phyloP scores from a whole-genome alignment of 2,329 filamentous ascomycete genomes.

The Orbilia javanica region DNA sequence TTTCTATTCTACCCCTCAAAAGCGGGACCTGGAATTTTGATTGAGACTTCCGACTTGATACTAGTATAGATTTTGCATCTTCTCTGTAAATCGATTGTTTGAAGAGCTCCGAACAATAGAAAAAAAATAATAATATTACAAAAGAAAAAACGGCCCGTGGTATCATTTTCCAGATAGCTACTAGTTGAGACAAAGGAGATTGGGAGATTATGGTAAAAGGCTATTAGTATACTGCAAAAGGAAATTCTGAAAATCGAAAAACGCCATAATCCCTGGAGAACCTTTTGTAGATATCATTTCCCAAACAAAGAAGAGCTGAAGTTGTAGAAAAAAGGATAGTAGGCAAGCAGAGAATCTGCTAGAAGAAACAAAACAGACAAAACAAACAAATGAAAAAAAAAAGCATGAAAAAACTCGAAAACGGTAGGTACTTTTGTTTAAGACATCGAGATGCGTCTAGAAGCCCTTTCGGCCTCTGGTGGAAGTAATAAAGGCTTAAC shows the following conservation, averaged over 20 bases:
- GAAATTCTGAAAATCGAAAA: constrained; percentile 16
- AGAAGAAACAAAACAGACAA: background rate
- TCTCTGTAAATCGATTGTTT: background rate
- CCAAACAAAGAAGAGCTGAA: constrained; percentile 23
- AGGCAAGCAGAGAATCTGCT: background rate
- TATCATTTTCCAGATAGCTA: constrained; percentile 9
- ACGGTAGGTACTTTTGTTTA: constrained; percentile 3
- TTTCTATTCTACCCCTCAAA: background rate
- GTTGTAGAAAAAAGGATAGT: background rate
- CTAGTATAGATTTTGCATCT: constrained; percentile 15
- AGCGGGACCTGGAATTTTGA: background rate
- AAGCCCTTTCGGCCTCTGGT: constrained; percentile 8
- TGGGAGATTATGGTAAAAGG: constrained; percentile 1
- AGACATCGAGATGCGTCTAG: constrained; percentile 16
- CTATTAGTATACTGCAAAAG: constrained; percentile 23
- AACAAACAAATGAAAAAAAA: too few relatives aligned
- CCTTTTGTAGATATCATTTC: constrained; percentile 21
- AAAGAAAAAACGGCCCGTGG: constrained; percentile 10
- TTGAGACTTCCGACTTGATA: background rate
- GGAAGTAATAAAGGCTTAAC: constrained; percentile 29
- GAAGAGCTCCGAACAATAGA: constrained; percentile 8
- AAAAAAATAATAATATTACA: background rate
- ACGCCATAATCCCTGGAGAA: constrained; percentile 8
- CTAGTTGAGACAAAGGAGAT: constrained; percentile 3
- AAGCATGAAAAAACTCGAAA: constrained; percentile 8